Conservation (phyloP, 2,329 filamentous ascomycete species). For the Apiospora arundinis region DNA sequence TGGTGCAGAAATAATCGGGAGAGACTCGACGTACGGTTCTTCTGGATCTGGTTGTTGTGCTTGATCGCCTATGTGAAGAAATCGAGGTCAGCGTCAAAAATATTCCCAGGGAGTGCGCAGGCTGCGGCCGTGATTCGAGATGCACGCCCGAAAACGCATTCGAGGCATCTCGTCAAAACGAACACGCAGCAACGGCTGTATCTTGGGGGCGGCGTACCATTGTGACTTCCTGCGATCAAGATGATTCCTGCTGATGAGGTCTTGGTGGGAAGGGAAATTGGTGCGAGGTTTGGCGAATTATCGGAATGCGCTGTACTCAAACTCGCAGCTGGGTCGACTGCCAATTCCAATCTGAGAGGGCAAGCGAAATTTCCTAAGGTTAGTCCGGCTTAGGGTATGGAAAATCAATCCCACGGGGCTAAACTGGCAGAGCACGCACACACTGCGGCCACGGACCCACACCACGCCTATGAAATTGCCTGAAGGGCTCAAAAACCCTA, state of each 20-base stretch:
- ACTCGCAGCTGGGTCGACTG: constrained; percentile 18
- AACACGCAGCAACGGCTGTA: not conserved
- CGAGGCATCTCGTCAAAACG: constrained; percentile 19
- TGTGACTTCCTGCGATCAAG: constrained; percentile 60
- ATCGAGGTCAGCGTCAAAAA: constrained; percentile 10
- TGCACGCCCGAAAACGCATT: constrained; percentile 7
- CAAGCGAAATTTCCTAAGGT: constrained; percentile 19
- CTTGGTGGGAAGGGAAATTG: constrained; percentile 18
- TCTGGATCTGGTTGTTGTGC: constrained; percentile 98
- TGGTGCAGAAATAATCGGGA: constrained; percentile 21
- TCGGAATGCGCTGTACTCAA: constrained; percentile 18
- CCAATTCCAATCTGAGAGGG: constrained; percentile 18
- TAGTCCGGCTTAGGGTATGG: constrained; percentile 19
- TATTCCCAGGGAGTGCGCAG: not conserved
- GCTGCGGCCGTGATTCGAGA: constrained; percentile 23
- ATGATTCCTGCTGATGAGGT: constrained; percentile 14
- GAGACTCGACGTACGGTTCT: constrained; percentile 75
- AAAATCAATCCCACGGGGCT: constrained; percentile 19
- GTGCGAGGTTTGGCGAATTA: constrained; percentile 15
- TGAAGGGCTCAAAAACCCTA: constrained; percentile 54
- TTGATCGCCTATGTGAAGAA: constrained; percentile 80
- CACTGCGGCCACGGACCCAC: not conserved
- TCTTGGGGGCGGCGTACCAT: constrained; percentile 35
- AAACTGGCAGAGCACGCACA: constrained; percentile 9
- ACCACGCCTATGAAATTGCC: constrained; percentile 39